These are phyloP conservation scores for Spathaspora passalidarum DNA, from an alignment of 805 yeast genomes.

Conservation along the genomic window DNA sequence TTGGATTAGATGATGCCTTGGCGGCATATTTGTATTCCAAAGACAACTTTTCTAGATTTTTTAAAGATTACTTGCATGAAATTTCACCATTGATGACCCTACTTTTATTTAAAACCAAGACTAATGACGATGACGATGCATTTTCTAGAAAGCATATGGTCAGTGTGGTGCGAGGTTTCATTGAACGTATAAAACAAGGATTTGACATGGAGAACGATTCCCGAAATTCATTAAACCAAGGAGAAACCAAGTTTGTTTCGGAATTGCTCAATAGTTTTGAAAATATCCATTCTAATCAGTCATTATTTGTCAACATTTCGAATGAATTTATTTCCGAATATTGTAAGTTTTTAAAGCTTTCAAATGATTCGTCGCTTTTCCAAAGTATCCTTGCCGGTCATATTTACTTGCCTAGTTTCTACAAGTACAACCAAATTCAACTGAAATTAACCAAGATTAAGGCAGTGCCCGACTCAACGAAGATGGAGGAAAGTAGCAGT, in stretches of 20 bases:
- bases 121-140: constrained; percentile 11
- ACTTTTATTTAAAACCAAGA: constrained; percentile 17
- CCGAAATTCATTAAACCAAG: constrained; percentile 11
- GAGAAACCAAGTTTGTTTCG: constrained; percentile 26
- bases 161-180: constrained; percentile 19
- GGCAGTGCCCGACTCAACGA: not conserved
- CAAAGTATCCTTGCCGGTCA: constrained; percentile 39
- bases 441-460: constrained; percentile 19
- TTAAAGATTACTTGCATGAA: constrained; percentile 28
- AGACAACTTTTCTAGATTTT: constrained; percentile 31
- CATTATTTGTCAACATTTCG: constrained; percentile 33
- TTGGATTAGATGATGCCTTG: constrained; percentile 22
- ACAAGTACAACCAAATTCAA: constrained; percentile 39
- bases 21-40: constrained; percentile 37
- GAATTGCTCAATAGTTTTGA: constrained; percentile 31
- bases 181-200: constrained; percentile 20
- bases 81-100: constrained; percentile 35
- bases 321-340: constrained; percentile 39
- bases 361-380: constrained; percentile 40
- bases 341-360: constrained; percentile 34
- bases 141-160: constrained; percentile 16
- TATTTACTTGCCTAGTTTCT: constrained; percentile 40
- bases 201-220: constrained; percentile 17
- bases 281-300: constrained; percentile 23
- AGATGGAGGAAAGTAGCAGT: not conserved